Evolutionary conservation across 108 stramenopile genomes (phyloP), one percentile per base, ranked within the genome.

Genomic region (Mediolabrus comicus): DNA sequence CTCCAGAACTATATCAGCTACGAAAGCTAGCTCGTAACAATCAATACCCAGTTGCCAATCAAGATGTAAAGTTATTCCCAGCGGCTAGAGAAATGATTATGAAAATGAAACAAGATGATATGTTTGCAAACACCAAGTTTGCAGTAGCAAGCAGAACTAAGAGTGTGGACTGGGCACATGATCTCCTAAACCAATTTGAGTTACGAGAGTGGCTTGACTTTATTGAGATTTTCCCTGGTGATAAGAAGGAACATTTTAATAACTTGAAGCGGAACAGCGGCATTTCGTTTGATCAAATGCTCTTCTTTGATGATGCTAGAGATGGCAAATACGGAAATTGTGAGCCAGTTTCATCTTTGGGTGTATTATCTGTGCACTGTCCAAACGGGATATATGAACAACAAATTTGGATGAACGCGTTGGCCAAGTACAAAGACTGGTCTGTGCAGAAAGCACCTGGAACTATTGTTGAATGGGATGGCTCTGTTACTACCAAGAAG

Each of bases 91-190:
- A 65, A 22, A 65, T 92, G 30, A 65, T 95, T 31, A 62, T 82
- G 52, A 62, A 77, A 29, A 69, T 88, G 1, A 61, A 62, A 39
- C 24, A 55, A 9, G 58, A 57, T 30, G 32, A 72, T 7, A 14
- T 22, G 33, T 85, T 49, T 53, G 59, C 62, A 4, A 67, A 78
- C 26, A 75, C 84, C 2, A 76, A 81, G 63, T 79, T 90, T 24
- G 94, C 83, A 13, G 69, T 91, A 16, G 91, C 94, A 6, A 86
- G 84, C 27, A 71, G 90, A 19, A 95, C 91, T 3, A 86, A 86
- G 32, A 74, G 69, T 10, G 88, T 78, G 1, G 78, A 79, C 25
- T 92, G 89, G 91, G 91, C 94, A 8, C 70, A 85, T 51, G 53
- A 74, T 64, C 72, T 89, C 7, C 60, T 89, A 3, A 69, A 65